These are phyloP conservation scores for Moricandia moricandioides DNA, from an alignment of 345 rosid species.

Conservation along the genomic window DNA sequence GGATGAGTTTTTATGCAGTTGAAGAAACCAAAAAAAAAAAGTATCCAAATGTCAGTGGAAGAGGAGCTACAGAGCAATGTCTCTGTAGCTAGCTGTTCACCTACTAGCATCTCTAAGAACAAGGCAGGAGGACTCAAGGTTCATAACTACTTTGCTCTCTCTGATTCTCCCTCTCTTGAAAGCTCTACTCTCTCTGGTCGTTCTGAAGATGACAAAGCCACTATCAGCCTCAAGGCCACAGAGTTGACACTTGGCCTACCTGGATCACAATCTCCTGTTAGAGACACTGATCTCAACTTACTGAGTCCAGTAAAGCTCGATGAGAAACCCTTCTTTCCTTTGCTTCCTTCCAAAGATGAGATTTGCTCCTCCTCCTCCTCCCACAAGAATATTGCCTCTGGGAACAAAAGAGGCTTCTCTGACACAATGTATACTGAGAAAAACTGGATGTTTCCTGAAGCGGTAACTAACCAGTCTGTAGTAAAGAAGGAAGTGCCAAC, in stretches of 20 bases:
- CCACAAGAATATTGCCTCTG: constrained; percentile 48
- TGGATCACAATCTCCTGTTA: constrained; percentile 69
- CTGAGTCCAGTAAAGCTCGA: constrained; percentile 43
- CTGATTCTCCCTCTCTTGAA: constrained; percentile 79
- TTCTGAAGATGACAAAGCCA: constrained; percentile 45
- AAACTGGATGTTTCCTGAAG: constrained; percentile 59
- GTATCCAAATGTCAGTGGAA: constrained; percentile 58
- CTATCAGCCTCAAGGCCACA: constrained; percentile 71
- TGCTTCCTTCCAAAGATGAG: constrained; percentile 68
- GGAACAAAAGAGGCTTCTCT: constrained; percentile 81
- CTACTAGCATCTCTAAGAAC: constrained; percentile 28
- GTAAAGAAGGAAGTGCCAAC: constrained; percentile 47
- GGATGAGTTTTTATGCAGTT: neutral
- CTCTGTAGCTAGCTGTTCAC: constrained; percentile 51
- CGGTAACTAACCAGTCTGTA: constrained; percentile 41
- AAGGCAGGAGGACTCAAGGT: constrained; percentile 46
- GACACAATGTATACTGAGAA: constrained; percentile 68
- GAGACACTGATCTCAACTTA: constrained; percentile 51
- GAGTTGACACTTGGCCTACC: constrained; percentile 92
- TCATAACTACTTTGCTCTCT: constrained; percentile 70
- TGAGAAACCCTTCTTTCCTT: constrained; percentile 72
- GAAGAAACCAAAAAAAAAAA: neutral
- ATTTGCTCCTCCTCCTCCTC: constrained; percentile 42
- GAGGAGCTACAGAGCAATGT: constrained; percentile 51
- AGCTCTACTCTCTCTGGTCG: constrained; percentile 58